Percentiles rank a stretch among this genome's conserved stretches.
Conservation (phyloP, 768 basidiomycete species). For the Dacryopinax primogenitus region DNA sequence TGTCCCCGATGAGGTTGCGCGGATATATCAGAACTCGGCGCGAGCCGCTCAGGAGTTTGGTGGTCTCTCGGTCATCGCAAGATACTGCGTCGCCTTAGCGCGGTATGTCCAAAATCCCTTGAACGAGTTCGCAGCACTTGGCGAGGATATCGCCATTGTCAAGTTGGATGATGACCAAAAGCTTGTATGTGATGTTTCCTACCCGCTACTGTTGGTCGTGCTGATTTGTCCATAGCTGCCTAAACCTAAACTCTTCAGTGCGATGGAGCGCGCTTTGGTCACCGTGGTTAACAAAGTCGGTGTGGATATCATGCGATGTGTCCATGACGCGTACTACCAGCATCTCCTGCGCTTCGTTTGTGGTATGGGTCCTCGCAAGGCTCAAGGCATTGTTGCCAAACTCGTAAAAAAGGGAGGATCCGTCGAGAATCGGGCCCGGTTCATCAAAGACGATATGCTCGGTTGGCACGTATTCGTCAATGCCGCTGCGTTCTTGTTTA, state of each 20-base stretch:
- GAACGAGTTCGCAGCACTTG: conserved; percentile 86
- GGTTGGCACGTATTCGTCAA: conserved; percentile 86
- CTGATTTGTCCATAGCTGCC: conserved; percentile 49
- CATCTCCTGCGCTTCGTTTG: conserved; percentile 79
- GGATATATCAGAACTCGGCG: conserved; percentile 83
- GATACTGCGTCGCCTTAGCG: conserved; percentile 89
- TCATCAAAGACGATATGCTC: conserved; percentile 65
- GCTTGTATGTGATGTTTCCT: conserved; percentile 41
- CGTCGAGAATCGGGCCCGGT: conserved; percentile 73
- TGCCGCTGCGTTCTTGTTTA: conserved; percentile 80
- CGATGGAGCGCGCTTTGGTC: conserved; percentile 76
- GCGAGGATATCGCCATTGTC: conserved; percentile 68
- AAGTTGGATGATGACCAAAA: conserved; percentile 81
- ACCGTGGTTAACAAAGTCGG: conserved; percentile 87
- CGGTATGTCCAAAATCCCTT: conserved; percentile 87
- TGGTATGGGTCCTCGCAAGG: conserved; percentile 90
- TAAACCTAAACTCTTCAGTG: conserved; percentile 63
- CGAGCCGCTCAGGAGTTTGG: conserved; percentile 77
- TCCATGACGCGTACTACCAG: conserved; percentile 78
- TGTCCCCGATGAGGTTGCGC: conserved; percentile 79
- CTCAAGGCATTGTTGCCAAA: conserved; percentile 67
- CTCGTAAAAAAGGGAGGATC: conserved; percentile 78
- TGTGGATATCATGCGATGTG: conserved; percentile 90
- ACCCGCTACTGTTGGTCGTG: not conserved
- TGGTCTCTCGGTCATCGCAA: conserved; percentile 58